These are phyloP conservation scores for Penicillium ucsense DNA, from an alignment of 495 filamentous ascomycete species.

Conservation along the genomic window DNA sequence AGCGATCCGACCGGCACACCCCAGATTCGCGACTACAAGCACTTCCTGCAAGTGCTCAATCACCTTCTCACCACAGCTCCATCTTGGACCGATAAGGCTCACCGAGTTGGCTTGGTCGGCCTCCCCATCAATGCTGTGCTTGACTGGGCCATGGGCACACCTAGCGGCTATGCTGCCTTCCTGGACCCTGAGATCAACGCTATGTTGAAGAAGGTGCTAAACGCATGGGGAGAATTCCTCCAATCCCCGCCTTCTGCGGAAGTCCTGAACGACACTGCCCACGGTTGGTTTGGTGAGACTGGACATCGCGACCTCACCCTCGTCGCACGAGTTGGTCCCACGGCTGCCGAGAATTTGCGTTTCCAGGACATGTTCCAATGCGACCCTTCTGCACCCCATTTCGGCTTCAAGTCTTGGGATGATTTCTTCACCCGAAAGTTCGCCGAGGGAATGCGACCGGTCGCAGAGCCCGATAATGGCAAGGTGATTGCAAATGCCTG, in stretches of 20 bases:
- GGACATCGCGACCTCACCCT: constrained; percentile 16
- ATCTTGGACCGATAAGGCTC: constrained; percentile 43
- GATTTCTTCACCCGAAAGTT: constrained; percentile 64
- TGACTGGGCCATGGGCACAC: constrained; percentile 66
- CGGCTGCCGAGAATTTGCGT: constrained; percentile 16
- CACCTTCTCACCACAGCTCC: constrained; percentile 53
- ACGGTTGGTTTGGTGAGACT: constrained; percentile 54
- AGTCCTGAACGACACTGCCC: constrained; percentile 38
- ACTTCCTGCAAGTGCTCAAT: constrained; percentile 58
- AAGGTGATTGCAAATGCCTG: constrained; percentile 54
- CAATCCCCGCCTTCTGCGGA: constrained; percentile 44
- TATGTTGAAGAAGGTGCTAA: constrained; percentile 58
- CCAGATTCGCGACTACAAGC: constrained; percentile 53
- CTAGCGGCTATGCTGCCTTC: constrained; percentile 56
- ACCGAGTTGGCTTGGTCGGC: constrained; percentile 53
- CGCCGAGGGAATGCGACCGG: constrained; percentile 43
- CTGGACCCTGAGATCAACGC: constrained; percentile 56
- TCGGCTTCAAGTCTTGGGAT: constrained; percentile 63
- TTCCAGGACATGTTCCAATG: constrained; percentile 49
- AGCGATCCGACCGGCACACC: constrained; percentile 48
- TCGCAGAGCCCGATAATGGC: constrained; percentile 37
- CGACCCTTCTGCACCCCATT: constrained; percentile 21
- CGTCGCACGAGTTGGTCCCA: constrained; percentile 42
- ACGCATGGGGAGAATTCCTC: constrained; percentile 57
- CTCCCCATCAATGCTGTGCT: constrained; percentile 60